A percentile compares a stretch with the other conserved stretches of the same genome.
These are phyloP conservation scores for Nitzschia sp. DNA, from an alignment of 108 stramenopile species.

Conservation along the genomic window DNA sequence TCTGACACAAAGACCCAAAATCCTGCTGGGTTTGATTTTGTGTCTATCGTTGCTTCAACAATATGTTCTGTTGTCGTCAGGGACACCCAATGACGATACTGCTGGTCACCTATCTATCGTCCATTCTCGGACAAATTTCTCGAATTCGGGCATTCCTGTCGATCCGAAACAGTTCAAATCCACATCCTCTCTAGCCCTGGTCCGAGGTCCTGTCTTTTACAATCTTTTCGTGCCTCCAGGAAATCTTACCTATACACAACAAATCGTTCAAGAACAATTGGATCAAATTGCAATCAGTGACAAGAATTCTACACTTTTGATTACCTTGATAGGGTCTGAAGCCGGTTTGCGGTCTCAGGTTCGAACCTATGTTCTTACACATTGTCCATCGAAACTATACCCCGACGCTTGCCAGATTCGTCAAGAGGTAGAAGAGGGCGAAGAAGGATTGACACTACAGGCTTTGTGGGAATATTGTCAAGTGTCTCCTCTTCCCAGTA, in stretches of 20 bases:
- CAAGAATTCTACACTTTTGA: constrained; percentile 1
- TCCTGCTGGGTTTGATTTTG: too few relatives aligned
- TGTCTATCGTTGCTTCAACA: too few relatives aligned
- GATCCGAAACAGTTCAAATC: too few relatives aligned
- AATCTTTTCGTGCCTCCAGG: constrained; percentile 15
- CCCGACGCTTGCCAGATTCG: constrained; percentile 3
- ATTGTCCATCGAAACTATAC: too few relatives aligned
- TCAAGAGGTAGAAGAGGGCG: neutral
- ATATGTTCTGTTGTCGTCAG: too few relatives aligned
- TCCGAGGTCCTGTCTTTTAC: constrained; percentile 21
- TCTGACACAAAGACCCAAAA: too few relatives aligned
- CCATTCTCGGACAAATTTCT: too few relatives aligned
- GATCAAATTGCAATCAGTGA: neutral
- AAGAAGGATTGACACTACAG: constrained; percentile 21
- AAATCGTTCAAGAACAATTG: constrained; percentile 19
- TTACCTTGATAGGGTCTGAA: constrained; percentile 12
- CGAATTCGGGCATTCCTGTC: too few relatives aligned
- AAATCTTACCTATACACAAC: neutral
- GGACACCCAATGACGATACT: too few relatives aligned
- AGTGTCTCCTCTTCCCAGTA: neutral
- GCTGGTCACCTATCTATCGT: too few relatives aligned
- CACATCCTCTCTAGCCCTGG: too few relatives aligned
- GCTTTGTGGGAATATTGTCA: constrained; percentile 26
- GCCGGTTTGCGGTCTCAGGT: neutral
- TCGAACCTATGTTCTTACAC: too few relatives aligned